Evolutionary conservation across 192 early-diverging fungal genomes (phyloP), one percentile per base, ranked within the genome.

Genomic region (Coemansia sp.): DNA sequence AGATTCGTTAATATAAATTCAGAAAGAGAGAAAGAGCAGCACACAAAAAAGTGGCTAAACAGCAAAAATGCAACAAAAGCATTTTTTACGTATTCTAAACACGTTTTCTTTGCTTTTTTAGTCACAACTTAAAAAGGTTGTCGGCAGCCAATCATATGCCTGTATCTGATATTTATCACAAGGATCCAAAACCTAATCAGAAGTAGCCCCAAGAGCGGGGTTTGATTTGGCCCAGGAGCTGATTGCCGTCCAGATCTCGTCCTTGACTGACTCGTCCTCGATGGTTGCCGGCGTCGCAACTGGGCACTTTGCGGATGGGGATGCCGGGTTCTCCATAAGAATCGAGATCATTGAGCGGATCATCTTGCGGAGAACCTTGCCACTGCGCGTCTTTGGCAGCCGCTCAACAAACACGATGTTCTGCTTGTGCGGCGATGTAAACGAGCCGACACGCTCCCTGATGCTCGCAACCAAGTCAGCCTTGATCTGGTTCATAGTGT

Each of bases 341-440:
- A 81, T 71, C 18, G 86, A 84, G 45, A 88, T 74, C 78, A 91
- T 91, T 61, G 81, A 83, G 16, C 93, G 82, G 40, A 95, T 85
- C 55, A 87, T 90, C 30, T 89, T 81, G 48, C 93, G 80, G 66
- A 95, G 64, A 20, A 95, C 87, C 75, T 95, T 95, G 13, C 94
- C 94, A 26, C 85, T 87, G 18, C 94, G 73, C 2, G 94, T 95
- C 73, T 95, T 95, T 25, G 94, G 94, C 70, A 95, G 60, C 10
- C 87, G 73, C 23, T 85, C 68, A 2, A 95, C 87, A 70, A 84
- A 77, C 10, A 81, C 69, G 35, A 93, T 65, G 39, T 89, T 84
- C 2, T 85, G 81, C 23, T 77, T 76, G 28, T 91, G 84, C 58
- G 93, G 88, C 43, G 90, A 92, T 2, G 91, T 92, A 46, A 95